Evolutionary conservation across 148 eudicot genomes (phyloP), one percentile per base, ranked within the genome.

Genomic region (Simmondsia chinensis): DNA sequence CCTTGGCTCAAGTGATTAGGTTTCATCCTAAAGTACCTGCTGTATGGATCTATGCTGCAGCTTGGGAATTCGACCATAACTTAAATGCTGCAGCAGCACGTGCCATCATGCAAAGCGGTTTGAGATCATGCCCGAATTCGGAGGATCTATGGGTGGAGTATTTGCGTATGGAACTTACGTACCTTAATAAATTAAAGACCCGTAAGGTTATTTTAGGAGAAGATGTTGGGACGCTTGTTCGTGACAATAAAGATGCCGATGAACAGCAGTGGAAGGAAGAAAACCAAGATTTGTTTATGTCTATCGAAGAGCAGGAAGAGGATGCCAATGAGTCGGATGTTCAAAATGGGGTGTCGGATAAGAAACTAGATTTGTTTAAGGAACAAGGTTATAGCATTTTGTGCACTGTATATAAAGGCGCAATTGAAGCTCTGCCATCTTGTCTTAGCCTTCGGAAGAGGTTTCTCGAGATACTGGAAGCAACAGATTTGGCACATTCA

Each of bases 131-230:
- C 60, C 87, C 87, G 33, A 64, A 59, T 65, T 88, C 96, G n/a
- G 94, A 77, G 64, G 96, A 77, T 74, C 70, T 88, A 3, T 83
- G 94, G 94, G 79, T 83, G 15, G 96, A 88, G 69, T 88, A 75
- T 56, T 75, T 88, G 29, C 80, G 96, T 1, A 77, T 88, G 86
- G 89, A 83, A 42, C 94, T 88, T 31, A 83, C 96, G n/a, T 81
- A 70, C 64, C 89, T 88, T 26, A 83, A 83, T 73, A 88, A 88
- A 75, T 54, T 83, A 39, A 80, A 59, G 66, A 75, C 72, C 35
- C 81, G 96, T 9, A 88, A 81, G 65, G 80, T 75, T 52, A 75
- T 62, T 46, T 73, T 88, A 33, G 96, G 96, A 23, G 94, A 88
- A 56, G 80, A 60, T 47, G 59, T 52, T 49, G 83, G 83, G 20